Evolutionary conservation across 176 grass and related monocot species (phyloP).

Genomic region (Tillandsia leiboldiana): DNA sequence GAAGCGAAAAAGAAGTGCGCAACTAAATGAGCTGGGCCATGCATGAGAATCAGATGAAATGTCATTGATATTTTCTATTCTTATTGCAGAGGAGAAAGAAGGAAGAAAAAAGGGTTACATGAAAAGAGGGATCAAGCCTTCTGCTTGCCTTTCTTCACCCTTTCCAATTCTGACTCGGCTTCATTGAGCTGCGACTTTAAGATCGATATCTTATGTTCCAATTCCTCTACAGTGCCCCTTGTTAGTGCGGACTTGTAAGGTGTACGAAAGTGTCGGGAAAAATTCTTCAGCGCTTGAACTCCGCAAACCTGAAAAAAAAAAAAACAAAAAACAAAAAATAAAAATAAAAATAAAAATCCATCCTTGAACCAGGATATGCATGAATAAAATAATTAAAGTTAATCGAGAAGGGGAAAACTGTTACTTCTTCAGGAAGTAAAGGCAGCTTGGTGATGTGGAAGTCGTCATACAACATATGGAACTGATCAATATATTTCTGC

Average conservation of each 20-base stretch:
- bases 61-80: no score
- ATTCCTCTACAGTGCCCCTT: conserved; percentile 61
- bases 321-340: conserved; percentile 7
- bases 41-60: no score
- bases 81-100: background rate
- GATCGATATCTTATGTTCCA: conserved; percentile 50
- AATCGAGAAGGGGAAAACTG: conserved; percentile 1
- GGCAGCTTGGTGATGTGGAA: conserved; percentile 97
- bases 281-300: conserved; percentile 68
- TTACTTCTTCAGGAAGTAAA: conserved; percentile 87
- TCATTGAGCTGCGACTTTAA: conserved; percentile 54
- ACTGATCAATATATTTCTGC: conserved; percentile 91
- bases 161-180: conserved; percentile 68
- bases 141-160: conserved; percentile 72
- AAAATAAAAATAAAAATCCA: background rate
- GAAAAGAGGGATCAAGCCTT: conserved; percentile 33
- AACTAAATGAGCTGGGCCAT: no score
- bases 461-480: conserved; percentile 92
- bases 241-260: conserved; percentile 48
- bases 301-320: conserved; percentile 65
- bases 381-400: background rate
- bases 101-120: conserved; percentile 1
- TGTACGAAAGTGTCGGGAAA: conserved; percentile 65
- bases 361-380: no score
- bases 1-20: no score